phyloP scores from a whole-genome alignment of 805 yeast species.

The Spathaspora sp. region DNA sequence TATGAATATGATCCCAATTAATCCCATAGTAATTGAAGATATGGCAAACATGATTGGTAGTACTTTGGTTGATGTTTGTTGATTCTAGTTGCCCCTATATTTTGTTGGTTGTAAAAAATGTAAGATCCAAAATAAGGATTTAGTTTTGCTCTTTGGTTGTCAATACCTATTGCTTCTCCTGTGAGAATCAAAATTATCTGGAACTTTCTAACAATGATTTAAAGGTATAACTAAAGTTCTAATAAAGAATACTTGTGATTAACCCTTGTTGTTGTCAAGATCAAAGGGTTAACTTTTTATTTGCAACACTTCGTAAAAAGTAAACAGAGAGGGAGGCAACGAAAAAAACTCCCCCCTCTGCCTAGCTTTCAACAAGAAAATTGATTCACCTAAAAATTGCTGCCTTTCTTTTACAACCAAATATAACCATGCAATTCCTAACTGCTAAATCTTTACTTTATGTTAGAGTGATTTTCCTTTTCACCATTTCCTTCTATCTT shows the following conservation, averaged over 20 bases:
- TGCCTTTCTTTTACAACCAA: background rate
- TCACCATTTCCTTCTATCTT: conserved; percentile 42
- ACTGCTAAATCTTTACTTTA: conserved; percentile 48
- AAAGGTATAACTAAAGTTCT: too few relatives aligned
- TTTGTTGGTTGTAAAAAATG: too few relatives aligned
- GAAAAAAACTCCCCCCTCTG: too few relatives aligned
- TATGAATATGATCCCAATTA: conserved; percentile 8
- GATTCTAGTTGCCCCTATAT: background rate
- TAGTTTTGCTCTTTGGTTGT: too few relatives aligned
- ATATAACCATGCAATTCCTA: conserved; percentile 43
- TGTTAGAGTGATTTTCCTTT: conserved; percentile 43
- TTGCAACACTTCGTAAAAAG: background rate
- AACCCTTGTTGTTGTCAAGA: too few relatives aligned
- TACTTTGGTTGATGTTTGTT: background rate
- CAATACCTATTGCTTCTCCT: too few relatives aligned
- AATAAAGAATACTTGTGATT: too few relatives aligned
- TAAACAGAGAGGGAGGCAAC: background rate
- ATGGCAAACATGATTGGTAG: conserved; percentile 11
- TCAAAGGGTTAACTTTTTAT: background rate
- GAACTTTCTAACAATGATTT: too few relatives aligned
- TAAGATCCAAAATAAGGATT: too few relatives aligned
- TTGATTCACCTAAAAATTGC: background rate
- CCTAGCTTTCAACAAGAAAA: background rate
- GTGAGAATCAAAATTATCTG: too few relatives aligned
- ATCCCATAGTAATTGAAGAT: conserved; percentile 10